Evolutionary conservation across 2,329 filamentous ascomycete genomes (phyloP), one percentile per base, ranked within the genome.

Genomic region (Falciphora oryzae): DNA sequence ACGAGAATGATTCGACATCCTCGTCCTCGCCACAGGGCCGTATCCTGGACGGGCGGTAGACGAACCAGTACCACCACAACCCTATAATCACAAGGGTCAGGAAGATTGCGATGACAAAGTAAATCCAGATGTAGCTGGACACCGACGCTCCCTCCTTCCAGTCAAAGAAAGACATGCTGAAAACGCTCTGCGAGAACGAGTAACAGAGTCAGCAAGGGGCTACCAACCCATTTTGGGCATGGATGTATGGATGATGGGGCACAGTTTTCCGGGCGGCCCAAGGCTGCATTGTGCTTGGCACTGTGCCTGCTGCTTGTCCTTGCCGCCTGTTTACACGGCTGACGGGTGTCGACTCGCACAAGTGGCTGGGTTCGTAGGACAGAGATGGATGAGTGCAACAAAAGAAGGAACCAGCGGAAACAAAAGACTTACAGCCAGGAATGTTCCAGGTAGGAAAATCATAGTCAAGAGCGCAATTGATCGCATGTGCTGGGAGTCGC

Each of bases 371-470:
- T 7, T 50, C 16, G 38, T 18, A 50, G 38, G 3, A 50, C 16
- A 22, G 38, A 14, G 4, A 1, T 29, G 22, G 16, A 32, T 60
- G 4, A 2, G 8, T 14, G 6, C 11, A 14, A 5, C 58, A 59
- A 10, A n/a, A 2, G 6, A n/a, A n/a, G 29, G 1, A 22, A 32
- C 18, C 14, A 4, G 29, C 11, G 28, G 32, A n/a, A 31, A 11
- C n/a, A 29, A 57, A 44, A 16, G 16, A 63, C 69, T 61, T 67
- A 73, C 73, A 13, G 72, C 70, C 7, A 73, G 66, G 59, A 74
- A 73, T 3, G 72, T 75, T 1, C 72, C 72, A 0, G 73, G 73
- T 0, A 75, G 66, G 58, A 74, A 75, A 1, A 75, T 58, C 72
- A 75, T 74, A 0, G 73, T 73, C 8, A 75, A 65, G 1, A 74